Evolutionary conservation across 352 stramenopile genomes (phyloP).

Genomic region (Phytophthora fragariae): DNA sequence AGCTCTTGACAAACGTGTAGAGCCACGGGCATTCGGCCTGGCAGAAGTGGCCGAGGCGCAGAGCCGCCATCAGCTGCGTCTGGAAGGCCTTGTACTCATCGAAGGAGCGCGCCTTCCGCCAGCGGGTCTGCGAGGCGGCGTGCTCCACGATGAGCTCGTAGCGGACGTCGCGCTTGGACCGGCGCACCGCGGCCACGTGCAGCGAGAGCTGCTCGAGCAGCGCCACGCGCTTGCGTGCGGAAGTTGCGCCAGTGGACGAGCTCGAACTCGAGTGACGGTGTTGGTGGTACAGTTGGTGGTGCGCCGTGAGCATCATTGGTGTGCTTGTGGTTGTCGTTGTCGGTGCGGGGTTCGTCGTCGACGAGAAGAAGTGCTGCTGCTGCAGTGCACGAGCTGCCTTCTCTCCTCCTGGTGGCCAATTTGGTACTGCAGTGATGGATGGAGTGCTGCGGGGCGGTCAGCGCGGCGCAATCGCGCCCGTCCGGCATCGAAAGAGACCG

Average conservation of each 20-base stretch:
- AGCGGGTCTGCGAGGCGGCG: slow-evolving; percentile 15
- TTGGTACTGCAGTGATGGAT: slow-evolving; percentile 14
- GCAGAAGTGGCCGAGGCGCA: slow-evolving; percentile 49
- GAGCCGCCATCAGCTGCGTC: slow-evolving; percentile 32
- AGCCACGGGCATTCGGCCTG: slow-evolving; percentile 49
- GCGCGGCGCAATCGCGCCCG: slow-evolving; percentile 11
- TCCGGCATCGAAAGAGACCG: slow-evolving; percentile 1
- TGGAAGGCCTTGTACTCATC: slow-evolving; percentile 52
- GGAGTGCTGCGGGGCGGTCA: background rate
- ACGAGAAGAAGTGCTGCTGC: background rate
- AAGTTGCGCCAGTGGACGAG: background rate
- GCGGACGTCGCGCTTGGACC: slow-evolving; percentile 24
- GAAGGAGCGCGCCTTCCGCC: slow-evolving; percentile 23
- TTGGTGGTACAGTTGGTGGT: slow-evolving; percentile 13
- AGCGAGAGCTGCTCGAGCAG: slow-evolving; percentile 34
- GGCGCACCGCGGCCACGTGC: slow-evolving; percentile 13
- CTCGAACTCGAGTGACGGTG: slow-evolving; percentile 11
- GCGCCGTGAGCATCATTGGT: slow-evolving; percentile 5
- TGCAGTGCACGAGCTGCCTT: background rate
- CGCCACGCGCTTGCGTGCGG: slow-evolving; percentile 8
- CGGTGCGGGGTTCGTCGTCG: background rate
- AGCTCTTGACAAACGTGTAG: slow-evolving; percentile 48
- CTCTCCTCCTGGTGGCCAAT: background rate
- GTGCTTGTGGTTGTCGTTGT: background rate
- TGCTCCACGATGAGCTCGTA: slow-evolving; percentile 18